Conservation (phyloP, 257 asterid genomes). For the Knoxia roxburghii region DNA sequence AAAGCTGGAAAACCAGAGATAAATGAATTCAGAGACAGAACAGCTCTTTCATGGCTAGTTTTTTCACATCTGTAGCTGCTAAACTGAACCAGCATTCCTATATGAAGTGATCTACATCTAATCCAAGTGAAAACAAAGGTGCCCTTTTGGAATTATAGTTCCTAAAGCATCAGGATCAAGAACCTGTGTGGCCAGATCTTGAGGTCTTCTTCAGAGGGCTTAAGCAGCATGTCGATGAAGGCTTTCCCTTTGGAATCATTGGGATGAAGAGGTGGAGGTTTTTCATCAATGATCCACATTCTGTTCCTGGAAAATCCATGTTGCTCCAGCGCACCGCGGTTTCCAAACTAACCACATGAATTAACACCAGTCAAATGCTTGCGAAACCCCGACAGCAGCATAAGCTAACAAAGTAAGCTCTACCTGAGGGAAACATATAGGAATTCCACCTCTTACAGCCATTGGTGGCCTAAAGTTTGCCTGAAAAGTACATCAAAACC, state of each 20-base stretch:
- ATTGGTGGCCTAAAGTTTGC: constrained; percentile 73
- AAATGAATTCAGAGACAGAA: neutral
- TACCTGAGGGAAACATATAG: constrained; percentile 92
- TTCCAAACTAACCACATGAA: constrained; percentile 51
- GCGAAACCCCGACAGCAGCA: neutral
- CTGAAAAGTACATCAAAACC: constrained; percentile 30
- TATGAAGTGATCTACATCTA: neutral
- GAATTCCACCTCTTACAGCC: constrained; percentile 88
- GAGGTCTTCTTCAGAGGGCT: constrained; percentile 69
- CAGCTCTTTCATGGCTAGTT: neutral
- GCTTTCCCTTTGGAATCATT: constrained; percentile 41
- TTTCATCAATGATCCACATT: constrained; percentile 64
- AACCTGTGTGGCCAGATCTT: constrained; percentile 86
- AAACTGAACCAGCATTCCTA: neutral
- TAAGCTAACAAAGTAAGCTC: neutral
- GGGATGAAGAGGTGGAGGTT: constrained; percentile 56
- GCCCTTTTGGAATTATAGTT: too few relatives aligned
- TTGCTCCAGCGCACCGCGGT: constrained; percentile 69
- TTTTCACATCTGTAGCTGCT: neutral
- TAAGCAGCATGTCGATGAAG: constrained; percentile 51
- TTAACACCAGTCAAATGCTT: neutral
- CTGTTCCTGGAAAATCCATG: constrained; percentile 84
- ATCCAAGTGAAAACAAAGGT: too few relatives aligned
- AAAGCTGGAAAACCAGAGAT: constrained; percentile 34
- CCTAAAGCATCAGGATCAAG: neutral